Percentiles rank a stretch among this genome's conserved stretches.
Conservation (phyloP, 257 asterid species). For the Lycium ferocissimum region DNA sequence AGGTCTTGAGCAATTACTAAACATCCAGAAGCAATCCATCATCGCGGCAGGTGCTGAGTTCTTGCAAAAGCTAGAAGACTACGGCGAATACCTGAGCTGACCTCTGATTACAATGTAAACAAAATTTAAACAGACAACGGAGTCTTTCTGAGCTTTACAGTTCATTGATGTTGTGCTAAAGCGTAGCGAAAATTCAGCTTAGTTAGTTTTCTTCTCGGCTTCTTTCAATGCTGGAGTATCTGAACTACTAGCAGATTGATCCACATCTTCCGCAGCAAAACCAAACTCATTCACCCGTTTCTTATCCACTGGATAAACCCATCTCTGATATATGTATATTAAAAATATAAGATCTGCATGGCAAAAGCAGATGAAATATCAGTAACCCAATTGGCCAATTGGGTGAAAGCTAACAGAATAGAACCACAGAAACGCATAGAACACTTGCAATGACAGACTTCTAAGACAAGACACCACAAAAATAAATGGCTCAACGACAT, state of each 20-base stretch:
- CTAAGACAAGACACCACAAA: slow-evolving; percentile 8
- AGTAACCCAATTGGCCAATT: not conserved
- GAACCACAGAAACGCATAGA: not conserved
- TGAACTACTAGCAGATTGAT: slow-evolving; percentile 45
- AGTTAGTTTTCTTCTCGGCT: slow-evolving; percentile 90
- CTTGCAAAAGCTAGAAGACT: not conserved
- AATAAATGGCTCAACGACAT: not conserved
- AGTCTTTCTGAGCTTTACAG: slow-evolving; percentile 17
- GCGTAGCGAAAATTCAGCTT: slow-evolving; percentile 36
- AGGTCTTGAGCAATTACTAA: slow-evolving; percentile 1
- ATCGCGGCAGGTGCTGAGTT: not conserved
- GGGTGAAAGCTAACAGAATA: not conserved
- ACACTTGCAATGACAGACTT: not conserved
- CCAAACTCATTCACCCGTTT: slow-evolving; percentile 93
- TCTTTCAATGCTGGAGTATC: slow-evolving; percentile 50
- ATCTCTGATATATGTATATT: slow-evolving; percentile 85
- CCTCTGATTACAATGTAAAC: not conserved
- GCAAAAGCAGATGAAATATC: slow-evolving; percentile 6
- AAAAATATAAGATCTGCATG: slow-evolving; percentile 91
- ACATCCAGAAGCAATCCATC: not conserved
- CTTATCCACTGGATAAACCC: slow-evolving; percentile 92
- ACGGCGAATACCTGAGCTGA: not conserved
- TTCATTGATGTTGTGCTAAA: not conserved
- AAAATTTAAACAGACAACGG: not conserved
- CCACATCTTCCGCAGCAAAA: slow-evolving; percentile 86